Percentiles rank a stretch among this genome's conserved stretches.
Conservation (phyloP, 306 rosid genomes). For the Malus orientalis region DNA sequence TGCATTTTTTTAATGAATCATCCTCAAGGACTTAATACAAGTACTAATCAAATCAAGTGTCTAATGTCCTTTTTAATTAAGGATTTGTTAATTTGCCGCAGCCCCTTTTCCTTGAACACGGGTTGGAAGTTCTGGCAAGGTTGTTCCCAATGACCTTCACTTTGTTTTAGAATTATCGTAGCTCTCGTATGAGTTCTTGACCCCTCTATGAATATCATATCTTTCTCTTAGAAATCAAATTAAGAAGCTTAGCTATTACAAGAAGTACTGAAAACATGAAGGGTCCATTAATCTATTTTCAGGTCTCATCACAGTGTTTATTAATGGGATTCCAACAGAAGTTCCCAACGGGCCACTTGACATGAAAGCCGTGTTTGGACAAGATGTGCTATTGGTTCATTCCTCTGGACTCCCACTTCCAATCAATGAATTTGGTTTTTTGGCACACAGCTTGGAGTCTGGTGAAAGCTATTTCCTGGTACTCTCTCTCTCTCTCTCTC, state of each 20-base stretch:
- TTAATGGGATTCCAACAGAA: conserved; percentile 78
- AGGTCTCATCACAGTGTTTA: conserved; percentile 65
- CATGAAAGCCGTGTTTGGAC: conserved; percentile 56
- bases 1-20: background rate
- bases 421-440: conserved; percentile 63
- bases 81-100: background rate
- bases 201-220: background rate
- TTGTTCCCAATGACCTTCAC: background rate
- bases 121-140: background rate
- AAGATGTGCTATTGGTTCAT: conserved; percentile 62
- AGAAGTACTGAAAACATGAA: background rate
- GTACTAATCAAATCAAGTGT: background rate
- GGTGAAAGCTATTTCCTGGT: conserved; percentile 95
- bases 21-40: background rate
- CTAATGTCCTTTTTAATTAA: background rate
- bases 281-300: background rate
- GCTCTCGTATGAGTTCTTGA: background rate
- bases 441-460: conserved; percentile 54
- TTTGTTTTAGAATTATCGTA: background rate
- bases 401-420: conserved; percentile 69
- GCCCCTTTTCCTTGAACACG: background rate
- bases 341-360: conserved; percentile 62
- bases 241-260: background rate
- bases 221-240: background rate
- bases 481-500: background rate